A percentile compares a stretch with the other conserved stretches of the same genome.
Evolutionary conservation across 345 rosid genomes (phyloP).

Genomic region (Barbarea vulgaris): DNA sequence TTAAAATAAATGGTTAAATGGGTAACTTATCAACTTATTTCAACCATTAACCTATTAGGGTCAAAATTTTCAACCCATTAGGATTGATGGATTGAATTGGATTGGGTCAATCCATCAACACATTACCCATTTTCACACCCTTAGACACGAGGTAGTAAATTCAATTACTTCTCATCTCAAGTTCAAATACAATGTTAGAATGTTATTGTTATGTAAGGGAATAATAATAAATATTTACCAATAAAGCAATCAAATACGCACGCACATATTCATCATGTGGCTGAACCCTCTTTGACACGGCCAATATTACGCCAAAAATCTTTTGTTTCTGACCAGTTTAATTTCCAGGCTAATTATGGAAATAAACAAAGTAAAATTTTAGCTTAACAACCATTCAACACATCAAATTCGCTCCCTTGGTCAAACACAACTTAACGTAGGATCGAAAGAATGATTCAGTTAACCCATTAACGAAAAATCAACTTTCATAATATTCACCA

Average conservation of each 20-base stretch:
- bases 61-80: too few species aligned
- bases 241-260: neutral
- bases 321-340: neutral
- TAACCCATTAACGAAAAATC: neutral
- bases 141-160: neutral
- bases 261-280: slow-evolving; percentile 23
- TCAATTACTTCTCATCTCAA: neutral
- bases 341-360: slow-evolving; percentile 5
- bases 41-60: too few species aligned
- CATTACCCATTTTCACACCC: too few species aligned
- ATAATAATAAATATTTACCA: neutral
- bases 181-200: neutral
- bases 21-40: too few species aligned
- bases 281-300: slow-evolving; percentile 28
- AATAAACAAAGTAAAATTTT: neutral
- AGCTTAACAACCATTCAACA: slow-evolving; percentile 24
- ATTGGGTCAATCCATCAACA: too few species aligned
- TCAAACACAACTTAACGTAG: neutral
- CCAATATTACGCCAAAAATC: neutral
- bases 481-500: too few species aligned
- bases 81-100: too few species aligned
- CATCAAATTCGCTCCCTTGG: neutral
- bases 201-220: neutral
- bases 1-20: too few species aligned
- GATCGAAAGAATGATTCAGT: neutral